Conservation (phyloP, 306 rosid species). For the Dalbergia cochinchinensis region DNA sequence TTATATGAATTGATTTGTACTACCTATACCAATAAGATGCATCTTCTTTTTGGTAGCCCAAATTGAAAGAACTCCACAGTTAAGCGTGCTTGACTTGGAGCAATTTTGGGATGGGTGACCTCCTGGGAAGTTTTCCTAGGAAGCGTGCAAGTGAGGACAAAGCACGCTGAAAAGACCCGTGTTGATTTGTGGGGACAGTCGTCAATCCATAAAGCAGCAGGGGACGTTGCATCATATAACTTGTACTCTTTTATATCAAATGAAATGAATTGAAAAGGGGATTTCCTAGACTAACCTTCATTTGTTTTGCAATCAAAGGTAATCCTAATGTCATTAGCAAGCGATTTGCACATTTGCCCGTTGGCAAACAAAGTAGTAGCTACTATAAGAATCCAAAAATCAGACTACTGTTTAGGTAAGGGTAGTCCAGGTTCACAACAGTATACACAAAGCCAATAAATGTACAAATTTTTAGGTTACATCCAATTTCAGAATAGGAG, state of each 20-base stretch:
- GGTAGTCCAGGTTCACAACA: conserved; percentile 3
- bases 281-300: conserved; percentile 68
- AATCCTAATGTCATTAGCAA: conserved; percentile 88
- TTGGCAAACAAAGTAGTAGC: conserved; percentile 39
- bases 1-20: too few species aligned
- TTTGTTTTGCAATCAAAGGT: conserved; percentile 81
- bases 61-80: too few species aligned
- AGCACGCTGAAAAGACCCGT: too few species aligned
- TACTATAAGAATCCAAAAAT: conserved; percentile 29
- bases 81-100: too few species aligned
- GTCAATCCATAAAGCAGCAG: too few species aligned
- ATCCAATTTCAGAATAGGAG: conserved; percentile 23
- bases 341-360: conserved; percentile 97
- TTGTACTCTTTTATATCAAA: background rate
- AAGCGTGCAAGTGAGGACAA: too few species aligned
- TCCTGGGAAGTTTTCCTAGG: too few species aligned
- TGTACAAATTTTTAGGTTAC: background rate
- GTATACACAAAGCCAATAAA: background rate
- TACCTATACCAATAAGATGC: too few species aligned
- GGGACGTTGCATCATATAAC: too few species aligned
- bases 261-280: conserved; percentile 39
- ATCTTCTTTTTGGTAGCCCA: too few species aligned
- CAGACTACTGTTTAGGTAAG: background rate
- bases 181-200: too few species aligned
- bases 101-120: too few species aligned